Evolutionary conservation across 225 moss, liverwort and hornwort species (phyloP).

Genomic region (Bryum argenteum): DNA sequence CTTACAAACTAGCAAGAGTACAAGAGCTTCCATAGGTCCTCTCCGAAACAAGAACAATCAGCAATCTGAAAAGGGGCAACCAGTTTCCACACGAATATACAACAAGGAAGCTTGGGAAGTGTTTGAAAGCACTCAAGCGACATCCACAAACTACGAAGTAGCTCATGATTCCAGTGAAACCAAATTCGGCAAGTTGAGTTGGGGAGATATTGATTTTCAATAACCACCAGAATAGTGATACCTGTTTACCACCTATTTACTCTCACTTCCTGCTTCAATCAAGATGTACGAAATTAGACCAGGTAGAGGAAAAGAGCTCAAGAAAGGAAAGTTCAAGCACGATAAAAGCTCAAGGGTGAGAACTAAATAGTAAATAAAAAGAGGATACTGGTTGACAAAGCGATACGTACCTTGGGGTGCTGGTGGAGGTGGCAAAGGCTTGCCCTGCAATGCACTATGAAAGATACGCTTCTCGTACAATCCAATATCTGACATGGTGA

Average conservation of each 20-base stretch:
- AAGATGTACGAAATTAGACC: slow-evolving; percentile 17
- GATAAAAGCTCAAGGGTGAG: not conserved
- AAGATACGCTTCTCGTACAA: slow-evolving; percentile 95
- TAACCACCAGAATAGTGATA: slow-evolving; percentile 29
- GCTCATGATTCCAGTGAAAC: slow-evolving; percentile 10
- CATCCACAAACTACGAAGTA: slow-evolving; percentile 23
- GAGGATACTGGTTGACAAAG: not conserved
- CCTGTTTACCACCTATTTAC: slow-evolving; percentile 32
- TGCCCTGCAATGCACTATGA: slow-evolving; percentile 87
- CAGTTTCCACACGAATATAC: slow-evolving; percentile 16
- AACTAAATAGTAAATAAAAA: too few species aligned
- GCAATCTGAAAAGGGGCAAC: not conserved
- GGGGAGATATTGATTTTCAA: slow-evolving; percentile 37
- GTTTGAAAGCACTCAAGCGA: slow-evolving; percentile 17
- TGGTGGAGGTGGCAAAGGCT: slow-evolving; percentile 60
- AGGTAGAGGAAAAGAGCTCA: slow-evolving; percentile 4
- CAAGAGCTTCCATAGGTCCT: not conserved
- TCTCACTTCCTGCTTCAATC: slow-evolving; percentile 38
- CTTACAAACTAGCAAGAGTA: slow-evolving; percentile 6
- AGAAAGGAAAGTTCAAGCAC: slow-evolving; percentile 17
- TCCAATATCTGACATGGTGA: slow-evolving; percentile 72
- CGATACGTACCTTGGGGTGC: slow-evolving; percentile 38
- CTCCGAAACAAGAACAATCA: slow-evolving; percentile 17
- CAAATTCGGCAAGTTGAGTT: slow-evolving; percentile 21
- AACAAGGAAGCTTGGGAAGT: slow-evolving; percentile 14